These are phyloP conservation scores for Berkeleyomyces rouxiae DNA, from an alignment of 2,329 filamentous ascomycete genomes.

Conservation along the genomic window DNA sequence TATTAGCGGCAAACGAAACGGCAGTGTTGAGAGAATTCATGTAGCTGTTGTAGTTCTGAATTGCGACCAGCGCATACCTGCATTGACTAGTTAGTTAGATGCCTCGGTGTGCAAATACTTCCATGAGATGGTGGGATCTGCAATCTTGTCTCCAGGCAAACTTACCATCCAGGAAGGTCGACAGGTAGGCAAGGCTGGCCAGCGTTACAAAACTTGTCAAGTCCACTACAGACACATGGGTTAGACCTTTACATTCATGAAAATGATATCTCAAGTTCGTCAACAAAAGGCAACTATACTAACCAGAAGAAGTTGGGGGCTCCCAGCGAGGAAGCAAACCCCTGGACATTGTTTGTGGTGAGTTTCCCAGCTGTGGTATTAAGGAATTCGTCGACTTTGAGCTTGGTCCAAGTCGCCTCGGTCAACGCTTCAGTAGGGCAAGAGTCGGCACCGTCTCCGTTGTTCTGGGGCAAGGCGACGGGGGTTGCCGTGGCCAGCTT, in stretches of 20 bases:
- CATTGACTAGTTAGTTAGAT: not conserved
- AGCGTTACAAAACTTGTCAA: constrained; percentile 11
- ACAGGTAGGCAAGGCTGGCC: constrained; percentile 15
- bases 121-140: not conserved
- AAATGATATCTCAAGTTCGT: not conserved
- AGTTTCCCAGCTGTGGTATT: not conserved
- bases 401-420: not conserved
- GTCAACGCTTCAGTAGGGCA: not conserved
- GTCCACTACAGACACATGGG: not conserved
- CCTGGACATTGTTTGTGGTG: constrained; percentile 10
- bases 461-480: too few relatives aligned
- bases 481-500: too few relatives aligned
- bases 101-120: not conserved
- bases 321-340: constrained; percentile 8
- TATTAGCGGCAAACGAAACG: constrained; percentile 13
- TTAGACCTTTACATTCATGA: too few relatives aligned
- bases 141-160: not conserved
- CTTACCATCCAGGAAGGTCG: constrained; percentile 8
- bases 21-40: constrained; percentile 15
- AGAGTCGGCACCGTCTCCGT: not conserved
- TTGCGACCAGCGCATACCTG: constrained; percentile 7
- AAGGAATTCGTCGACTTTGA: constrained; percentile 3
- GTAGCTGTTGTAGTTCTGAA: constrained; percentile 13
- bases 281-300: not conserved
- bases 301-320: constrained; percentile 15